Evolutionary conservation across 2,329 filamentous ascomycete species (phyloP).

Genomic region (Diaporthe nobilis): DNA sequence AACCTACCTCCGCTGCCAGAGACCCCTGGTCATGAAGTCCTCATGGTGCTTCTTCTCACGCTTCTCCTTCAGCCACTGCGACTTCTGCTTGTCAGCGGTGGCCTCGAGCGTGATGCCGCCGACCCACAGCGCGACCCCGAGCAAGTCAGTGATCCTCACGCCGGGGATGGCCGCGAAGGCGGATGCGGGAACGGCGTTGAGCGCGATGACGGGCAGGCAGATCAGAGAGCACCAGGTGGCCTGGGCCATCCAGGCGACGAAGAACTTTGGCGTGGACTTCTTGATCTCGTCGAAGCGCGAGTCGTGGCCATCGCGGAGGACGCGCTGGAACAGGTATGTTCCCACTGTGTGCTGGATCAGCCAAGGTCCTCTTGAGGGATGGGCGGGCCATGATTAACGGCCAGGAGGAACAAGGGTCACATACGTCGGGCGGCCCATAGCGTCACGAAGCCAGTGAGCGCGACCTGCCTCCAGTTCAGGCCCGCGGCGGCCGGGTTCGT

Average conservation of each 20-base stretch:
- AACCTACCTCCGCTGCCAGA: constrained; percentile 70
- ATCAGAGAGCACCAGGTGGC: constrained; percentile 79
- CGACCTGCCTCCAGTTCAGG: constrained; percentile 72
- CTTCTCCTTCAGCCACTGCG: constrained; percentile 72
- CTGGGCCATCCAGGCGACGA: constrained; percentile 64
- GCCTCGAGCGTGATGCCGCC: constrained; percentile 74
- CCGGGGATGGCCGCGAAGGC: constrained; percentile 64
- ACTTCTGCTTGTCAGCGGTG: constrained; percentile 75
- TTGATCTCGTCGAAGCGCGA: constrained; percentile 61
- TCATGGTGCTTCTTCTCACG: constrained; percentile 76
- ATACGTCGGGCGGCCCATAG: constrained; percentile 74
- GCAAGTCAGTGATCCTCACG: constrained; percentile 65
- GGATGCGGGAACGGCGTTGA: constrained; percentile 72
- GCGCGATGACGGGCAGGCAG: constrained; percentile 73
- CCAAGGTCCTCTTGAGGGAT: not conserved
- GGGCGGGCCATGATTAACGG: too few relatives aligned
- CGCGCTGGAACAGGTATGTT: constrained; percentile 73
- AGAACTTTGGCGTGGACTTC: constrained; percentile 53
- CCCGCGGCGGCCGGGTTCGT: constrained; percentile 55
- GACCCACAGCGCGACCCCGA: constrained; percentile 70
- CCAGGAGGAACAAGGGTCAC: constrained; percentile 43
- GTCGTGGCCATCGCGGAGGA: constrained; percentile 72
- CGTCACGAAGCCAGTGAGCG: constrained; percentile 55
- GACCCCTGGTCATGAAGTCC: constrained; percentile 73
- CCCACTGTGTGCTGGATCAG: constrained; percentile 63